phyloP scores from a whole-genome alignment of 208 protist genomes.

The Trypanosoma brucei region DNA sequence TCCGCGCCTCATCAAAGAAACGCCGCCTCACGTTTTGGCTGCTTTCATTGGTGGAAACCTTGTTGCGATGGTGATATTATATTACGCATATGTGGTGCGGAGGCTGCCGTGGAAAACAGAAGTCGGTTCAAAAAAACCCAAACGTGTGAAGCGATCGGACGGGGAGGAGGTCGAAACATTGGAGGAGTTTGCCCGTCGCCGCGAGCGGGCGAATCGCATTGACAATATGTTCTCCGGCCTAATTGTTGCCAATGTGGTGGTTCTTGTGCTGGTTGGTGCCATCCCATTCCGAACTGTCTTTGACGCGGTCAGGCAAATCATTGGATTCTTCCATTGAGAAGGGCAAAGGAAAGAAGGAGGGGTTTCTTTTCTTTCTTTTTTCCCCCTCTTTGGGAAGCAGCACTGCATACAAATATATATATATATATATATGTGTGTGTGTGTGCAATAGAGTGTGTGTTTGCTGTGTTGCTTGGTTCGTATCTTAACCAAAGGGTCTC shows the following conservation, averaged over 20 bases:
- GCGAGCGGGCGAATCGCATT: constrained; percentile 33
- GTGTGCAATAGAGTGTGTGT: too few species aligned
- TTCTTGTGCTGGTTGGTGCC: constrained; percentile 29
- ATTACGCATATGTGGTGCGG: constrained; percentile 56
- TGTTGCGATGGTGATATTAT: constrained; percentile 25
- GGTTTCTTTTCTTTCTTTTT: too few species aligned
- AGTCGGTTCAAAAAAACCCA: not conserved
- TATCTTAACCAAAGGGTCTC: too few species aligned
- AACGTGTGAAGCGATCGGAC: not conserved
- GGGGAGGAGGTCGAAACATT: constrained; percentile 22
- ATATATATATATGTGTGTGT: too few species aligned
- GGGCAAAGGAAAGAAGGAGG: not conserved
- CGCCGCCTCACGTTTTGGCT: constrained; percentile 21
- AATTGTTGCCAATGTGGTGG: constrained; percentile 36
- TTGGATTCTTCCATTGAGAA: constrained; percentile 36
- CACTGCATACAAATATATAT: too few species aligned
- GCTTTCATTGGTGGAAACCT: constrained; percentile 39
- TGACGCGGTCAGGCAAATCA: constrained; percentile 26
- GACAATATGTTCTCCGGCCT: constrained; percentile 34
- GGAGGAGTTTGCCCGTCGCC: constrained; percentile 35
- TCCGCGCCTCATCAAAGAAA: constrained; percentile 31
- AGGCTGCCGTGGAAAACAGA: constrained; percentile 17
- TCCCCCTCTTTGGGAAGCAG: too few species aligned
- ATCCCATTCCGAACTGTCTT: constrained; percentile 38
- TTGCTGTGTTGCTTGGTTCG: too few species aligned